These are phyloP conservation scores for Suillus clintonianus DNA, from an alignment of 768 basidiomycete genomes.

Conservation along the genomic window DNA sequence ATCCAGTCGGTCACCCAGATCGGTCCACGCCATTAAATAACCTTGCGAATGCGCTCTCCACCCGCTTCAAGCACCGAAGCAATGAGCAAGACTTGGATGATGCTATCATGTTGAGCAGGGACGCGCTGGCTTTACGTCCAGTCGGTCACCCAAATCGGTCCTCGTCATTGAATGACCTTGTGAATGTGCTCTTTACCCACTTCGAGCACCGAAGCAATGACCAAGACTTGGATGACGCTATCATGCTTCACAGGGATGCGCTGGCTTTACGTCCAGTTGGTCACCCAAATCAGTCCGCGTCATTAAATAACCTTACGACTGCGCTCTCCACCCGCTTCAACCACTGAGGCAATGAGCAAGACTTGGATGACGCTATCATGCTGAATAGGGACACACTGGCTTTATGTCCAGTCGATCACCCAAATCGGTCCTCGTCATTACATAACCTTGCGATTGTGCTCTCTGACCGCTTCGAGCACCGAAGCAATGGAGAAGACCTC, in stretches of 20 bases:
- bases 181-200: neutral
- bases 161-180: neutral
- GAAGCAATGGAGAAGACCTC: neutral
- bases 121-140: neutral
- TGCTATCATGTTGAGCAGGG: neutral
- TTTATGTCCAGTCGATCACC: neutral
- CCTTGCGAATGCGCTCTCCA: rapidly evolving
- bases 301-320: neutral
- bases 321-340: neutral
- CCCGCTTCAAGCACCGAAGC: neutral
- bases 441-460: neutral
- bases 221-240: neutral
- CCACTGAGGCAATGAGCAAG: neutral
- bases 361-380: neutral
- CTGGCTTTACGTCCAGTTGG: neutral
- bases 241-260: neutral
- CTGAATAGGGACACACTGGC: neutral
- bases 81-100: neutral
- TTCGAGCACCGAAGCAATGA: neutral
- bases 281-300: neutral
- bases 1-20: neutral
- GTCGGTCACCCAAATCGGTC: neutral
- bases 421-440: neutral
- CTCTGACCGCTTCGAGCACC: neutral
- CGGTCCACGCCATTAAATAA: neutral